Evolutionary conservation across 345 rosid species (phyloP).

Genomic region (Physaria fendleri): DNA sequence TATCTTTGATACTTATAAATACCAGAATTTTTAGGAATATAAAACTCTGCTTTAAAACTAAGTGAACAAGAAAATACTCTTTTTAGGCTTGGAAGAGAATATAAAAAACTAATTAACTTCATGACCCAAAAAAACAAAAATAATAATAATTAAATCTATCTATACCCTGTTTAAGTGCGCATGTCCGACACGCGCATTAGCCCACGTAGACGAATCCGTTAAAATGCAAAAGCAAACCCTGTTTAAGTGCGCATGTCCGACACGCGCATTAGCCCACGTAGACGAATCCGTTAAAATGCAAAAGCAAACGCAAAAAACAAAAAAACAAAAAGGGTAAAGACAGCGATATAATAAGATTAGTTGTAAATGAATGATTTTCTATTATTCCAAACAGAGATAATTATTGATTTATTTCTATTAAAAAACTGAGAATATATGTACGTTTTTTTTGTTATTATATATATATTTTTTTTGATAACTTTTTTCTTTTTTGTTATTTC

Average conservation of each 20-base stretch:
- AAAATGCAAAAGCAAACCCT: constrained; percentile 9
- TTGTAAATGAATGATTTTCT: too few relatives aligned
- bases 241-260: constrained; percentile 31
- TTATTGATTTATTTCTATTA: too few relatives aligned
- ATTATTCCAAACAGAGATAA: too few relatives aligned
- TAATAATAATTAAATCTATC: too few relatives aligned
- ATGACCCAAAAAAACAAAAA: too few relatives aligned
- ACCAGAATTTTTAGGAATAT: constrained; percentile 1
- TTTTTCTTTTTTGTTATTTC: too few relatives aligned
- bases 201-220: constrained; percentile 12
- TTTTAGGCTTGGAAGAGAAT: not conserved
- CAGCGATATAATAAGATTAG: too few relatives aligned
- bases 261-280: constrained; percentile 25
- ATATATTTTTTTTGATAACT: too few relatives aligned
- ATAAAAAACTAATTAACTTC: constrained; percentile 1
- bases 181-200: constrained; percentile 31
- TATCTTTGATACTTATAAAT: not conserved
- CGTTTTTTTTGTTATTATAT: too few relatives aligned
- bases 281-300: constrained; percentile 10
- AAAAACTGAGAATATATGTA: too few relatives aligned
- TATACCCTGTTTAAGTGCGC: constrained; percentile 24
- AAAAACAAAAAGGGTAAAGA: too few relatives aligned
- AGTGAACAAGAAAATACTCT: not conserved
- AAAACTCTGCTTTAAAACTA: not conserved
- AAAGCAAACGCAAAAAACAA: too few relatives aligned